These are phyloP conservation scores for Penicillium thymicola DNA, from an alignment of 2,329 filamentous ascomycete species.

Conservation along the genomic window DNA sequence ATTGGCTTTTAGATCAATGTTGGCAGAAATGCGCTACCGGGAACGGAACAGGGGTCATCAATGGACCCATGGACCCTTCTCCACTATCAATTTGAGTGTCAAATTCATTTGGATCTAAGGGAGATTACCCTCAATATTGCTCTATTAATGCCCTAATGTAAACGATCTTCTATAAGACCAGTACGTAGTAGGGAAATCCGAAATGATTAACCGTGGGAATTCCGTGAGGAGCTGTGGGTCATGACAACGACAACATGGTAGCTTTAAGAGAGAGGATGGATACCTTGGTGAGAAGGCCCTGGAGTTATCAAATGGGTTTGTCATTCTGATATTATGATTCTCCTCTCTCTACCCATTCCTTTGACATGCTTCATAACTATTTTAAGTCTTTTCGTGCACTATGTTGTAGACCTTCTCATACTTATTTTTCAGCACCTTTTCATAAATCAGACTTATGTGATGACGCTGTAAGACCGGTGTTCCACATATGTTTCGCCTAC, in stretches of 20 bases:
- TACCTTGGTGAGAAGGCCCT: neutral
- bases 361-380: neutral
- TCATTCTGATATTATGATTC: neutral
- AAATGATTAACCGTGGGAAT: neutral
- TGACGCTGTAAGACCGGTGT: neutral
- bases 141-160: neutral
- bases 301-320: neutral
- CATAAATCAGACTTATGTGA: neutral
- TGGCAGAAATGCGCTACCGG: neutral
- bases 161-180: too few species aligned
- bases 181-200: rapidly evolving
- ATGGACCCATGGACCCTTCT: neutral
- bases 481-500: neutral
- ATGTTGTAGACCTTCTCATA: neutral
- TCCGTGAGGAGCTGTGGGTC: too few species aligned
- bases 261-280: neutral
- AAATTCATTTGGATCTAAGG: neutral
- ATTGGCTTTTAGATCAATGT: neutral
- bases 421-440: neutral
- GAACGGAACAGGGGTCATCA: neutral
- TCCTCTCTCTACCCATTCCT: too few species aligned
- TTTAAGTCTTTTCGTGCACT: neutral
- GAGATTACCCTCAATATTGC: neutral
- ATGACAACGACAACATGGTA: neutral
- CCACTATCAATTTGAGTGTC: neutral